phyloP scores from a whole-genome alignment of 1,284 basidiomycete species.

The Volvariella surrecta region DNA sequence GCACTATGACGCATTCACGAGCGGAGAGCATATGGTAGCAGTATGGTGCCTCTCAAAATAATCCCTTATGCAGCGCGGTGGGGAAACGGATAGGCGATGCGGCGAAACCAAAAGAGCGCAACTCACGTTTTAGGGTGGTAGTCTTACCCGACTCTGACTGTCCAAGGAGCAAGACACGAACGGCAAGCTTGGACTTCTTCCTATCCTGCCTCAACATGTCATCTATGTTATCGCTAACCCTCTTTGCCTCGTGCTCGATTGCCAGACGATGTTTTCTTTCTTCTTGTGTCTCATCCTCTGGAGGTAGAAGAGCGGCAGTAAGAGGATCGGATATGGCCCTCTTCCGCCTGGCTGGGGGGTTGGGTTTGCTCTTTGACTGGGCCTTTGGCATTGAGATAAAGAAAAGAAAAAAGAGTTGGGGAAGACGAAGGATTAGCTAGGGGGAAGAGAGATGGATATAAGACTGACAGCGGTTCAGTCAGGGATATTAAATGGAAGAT shows the following conservation, averaged over 20 bases:
- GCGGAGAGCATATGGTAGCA: too few relatives aligned
- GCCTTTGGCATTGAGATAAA: too few relatives aligned
- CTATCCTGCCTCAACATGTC: conserved; percentile 61
- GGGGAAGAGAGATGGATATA: too few relatives aligned
- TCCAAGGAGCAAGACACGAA: conserved; percentile 71
- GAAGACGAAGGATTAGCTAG: too few relatives aligned
- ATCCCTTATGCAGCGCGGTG: too few relatives aligned
- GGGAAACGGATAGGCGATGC: too few relatives aligned
- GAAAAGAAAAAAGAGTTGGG: too few relatives aligned
- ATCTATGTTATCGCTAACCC: conserved; percentile 68
- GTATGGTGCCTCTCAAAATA: too few relatives aligned
- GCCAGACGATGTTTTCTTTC: conserved; percentile 53
- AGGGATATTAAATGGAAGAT: conserved; percentile 7
- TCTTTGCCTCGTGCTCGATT: conserved; percentile 61
- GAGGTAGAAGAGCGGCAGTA: conserved; percentile 54
- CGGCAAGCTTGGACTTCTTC: conserved; percentile 45
- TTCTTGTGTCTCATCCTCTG: conserved; percentile 56
- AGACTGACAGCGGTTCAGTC: neutral
- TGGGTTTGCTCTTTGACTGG: conserved; percentile 25
- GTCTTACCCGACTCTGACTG: conserved; percentile 80
- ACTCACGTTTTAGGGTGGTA: conserved; percentile 78
- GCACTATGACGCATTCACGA: too few relatives aligned
- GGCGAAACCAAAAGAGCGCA: conserved; percentile 6
- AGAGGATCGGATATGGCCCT: conserved; percentile 63
- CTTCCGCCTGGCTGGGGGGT: conserved; percentile 22